Base-by-base conservation (phyloP, 257 asterid species). In the Plantago ovata region DNA sequence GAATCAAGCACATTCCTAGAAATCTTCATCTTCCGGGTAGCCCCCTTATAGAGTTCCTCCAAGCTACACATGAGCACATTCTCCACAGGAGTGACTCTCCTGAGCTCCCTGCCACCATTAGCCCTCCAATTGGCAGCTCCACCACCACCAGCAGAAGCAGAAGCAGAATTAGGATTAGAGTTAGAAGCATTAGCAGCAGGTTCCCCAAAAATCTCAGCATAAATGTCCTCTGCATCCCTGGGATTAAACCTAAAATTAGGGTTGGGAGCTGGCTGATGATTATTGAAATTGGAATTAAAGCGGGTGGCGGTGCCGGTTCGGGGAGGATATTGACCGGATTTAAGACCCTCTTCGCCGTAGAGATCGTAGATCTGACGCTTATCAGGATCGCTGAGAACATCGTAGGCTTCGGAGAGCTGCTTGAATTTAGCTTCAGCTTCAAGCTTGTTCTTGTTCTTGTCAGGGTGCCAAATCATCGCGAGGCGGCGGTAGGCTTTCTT, bases 381-480 rank as follows among this genome's bases (percentile, higher is more conserved):
- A 48, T 76, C 81, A 4, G 84, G 78, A 77, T 84, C 89, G 71
- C 89, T 84, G 18, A 81, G 70, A 0, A 84, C 87, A 42, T 83
- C 91, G 72, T 83, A 83, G 14, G 91, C 91, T 19, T 83, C 91
- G 22, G 81, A 80, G 57, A 83, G 77, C 56, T 81, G 86, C 61
- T 80, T 83, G 77, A 83, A 80, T 73, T 83, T 83, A 61, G 91
- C 77, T 53, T 83, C 91, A 56, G 87, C 84, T 38, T 80, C 84
- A 53, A 80, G 76, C 56, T 80, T 83, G 69, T 64, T 72, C 59
- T 68, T 72, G 80, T 82, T 82, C 68, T 82, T 82, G 69, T 82
- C 89, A 22, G 86, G 89, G 60, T 82, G 86, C 87, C 87, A 83
- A 57, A 77, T 83, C 91, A 83, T 83, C 33, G 91, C 91, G 48